Base-by-base conservation (phyloP, 306 rosid species). In the Corylus avellana region DNA sequence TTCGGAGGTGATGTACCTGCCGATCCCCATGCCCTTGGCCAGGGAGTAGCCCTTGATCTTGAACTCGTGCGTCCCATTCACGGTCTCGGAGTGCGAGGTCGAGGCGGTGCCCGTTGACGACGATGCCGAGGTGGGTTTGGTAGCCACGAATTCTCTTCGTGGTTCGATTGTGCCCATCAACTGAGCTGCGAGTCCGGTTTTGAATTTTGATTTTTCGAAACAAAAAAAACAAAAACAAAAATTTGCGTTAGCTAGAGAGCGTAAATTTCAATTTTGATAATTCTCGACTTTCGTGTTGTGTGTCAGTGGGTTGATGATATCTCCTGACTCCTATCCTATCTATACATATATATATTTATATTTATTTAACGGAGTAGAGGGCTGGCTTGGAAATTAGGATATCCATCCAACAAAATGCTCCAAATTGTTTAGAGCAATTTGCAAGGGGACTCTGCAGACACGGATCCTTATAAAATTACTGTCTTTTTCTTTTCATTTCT, bases 21-120 rank as follows among this genome's bases (percentile, higher is more conserved):
- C 91, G 63, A 89, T 80, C 72, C 91, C 93, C 85, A 85, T 83
- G 18, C 93, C 93, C 70, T 85, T 89, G 37, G 73, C 81, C 12
- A 89, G 85, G 16, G 91, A 87, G 78, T 74, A 89, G 4, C 93
- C 93, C 32, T 75, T 56, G 86, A 89, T 79, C 85, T 81, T 87
- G 72, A 89, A 81, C 55, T 84, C 87, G 79, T 89, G 93, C 54
- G 83, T 77, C 13, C 87, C 89, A 80, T 87, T 84, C 3, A 89
- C 85, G 18, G 93, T 85, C 75, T 87, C 91, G 12, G 87, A 85
- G 63, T 79, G 81, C 63, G 91, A 84, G 29, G 85, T 81, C 10
- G 93, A 89, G 48, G 84, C 47, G 64, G 88, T 86, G 71, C 53
- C 11, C 53, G 72, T 1, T 7, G 63, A 16, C 18, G 77, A 46